Percentiles rank a stretch among this genome's conserved stretches.
phyloP scores from a whole-genome alignment of 148 eudicot species.

The Arctostaphylos glauca region DNA sequence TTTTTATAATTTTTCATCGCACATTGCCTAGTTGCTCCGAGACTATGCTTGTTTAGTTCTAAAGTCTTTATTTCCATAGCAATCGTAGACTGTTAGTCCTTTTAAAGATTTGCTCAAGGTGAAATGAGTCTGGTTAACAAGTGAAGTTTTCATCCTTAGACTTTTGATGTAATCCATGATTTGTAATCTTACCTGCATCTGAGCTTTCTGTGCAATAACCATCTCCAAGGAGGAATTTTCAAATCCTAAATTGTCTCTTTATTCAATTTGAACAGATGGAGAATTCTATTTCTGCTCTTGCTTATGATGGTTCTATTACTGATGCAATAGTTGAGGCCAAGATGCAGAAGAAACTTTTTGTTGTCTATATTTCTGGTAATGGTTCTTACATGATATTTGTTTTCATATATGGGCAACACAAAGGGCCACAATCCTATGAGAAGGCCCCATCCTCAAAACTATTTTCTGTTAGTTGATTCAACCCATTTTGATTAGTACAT shows the following conservation, averaged over 20 bases:
- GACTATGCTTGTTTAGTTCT: background rate
- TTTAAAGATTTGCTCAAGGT: background rate
- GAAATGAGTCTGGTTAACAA: background rate
- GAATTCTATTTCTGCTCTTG: conserved; percentile 39
- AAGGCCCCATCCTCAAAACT: background rate
- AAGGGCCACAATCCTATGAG: background rate
- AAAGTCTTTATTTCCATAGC: background rate
- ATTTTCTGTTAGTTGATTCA: background rate
- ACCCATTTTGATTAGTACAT: background rate
- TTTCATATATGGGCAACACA: background rate
- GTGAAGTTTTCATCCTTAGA: background rate
- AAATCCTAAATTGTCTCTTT: background rate
- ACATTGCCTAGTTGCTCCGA: too few relatives aligned
- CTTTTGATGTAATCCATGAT: background rate
- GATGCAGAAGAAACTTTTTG: conserved; percentile 56
- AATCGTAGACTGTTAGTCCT: background rate
- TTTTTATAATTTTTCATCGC: too few relatives aligned
- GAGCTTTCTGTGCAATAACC: background rate
- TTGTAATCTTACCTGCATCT: background rate
- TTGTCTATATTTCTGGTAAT: conserved; percentile 53
- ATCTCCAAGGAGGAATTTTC: background rate
- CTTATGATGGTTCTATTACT: conserved; percentile 46
- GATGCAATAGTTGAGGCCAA: conserved; percentile 61
- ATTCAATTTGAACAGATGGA: conserved; percentile 44
- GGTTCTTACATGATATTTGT: background rate